Conservation (phyloP, 2,329 filamentous ascomycete species). For the Penicillium occitanis region DNA sequence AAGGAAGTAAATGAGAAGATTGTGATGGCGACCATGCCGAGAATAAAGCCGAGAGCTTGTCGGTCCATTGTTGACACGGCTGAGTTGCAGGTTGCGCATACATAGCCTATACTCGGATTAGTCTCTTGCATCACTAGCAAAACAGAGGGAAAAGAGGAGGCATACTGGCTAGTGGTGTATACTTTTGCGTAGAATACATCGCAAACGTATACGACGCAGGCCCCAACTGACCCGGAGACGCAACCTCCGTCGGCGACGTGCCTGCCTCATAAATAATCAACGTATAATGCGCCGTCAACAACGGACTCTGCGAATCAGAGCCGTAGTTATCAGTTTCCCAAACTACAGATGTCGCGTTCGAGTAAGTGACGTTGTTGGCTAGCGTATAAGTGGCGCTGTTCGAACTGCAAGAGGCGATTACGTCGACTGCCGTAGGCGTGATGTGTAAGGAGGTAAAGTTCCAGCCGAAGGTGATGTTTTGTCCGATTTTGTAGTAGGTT, state of each 20-base stretch:
- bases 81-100: conserved; percentile 57
- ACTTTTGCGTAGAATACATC: conserved; percentile 60
- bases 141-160: background rate
- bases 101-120: conserved; percentile 32
- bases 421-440: conserved; percentile 60
- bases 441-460: conserved; percentile 65
- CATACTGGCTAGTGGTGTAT: conserved; percentile 53
- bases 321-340: conserved; percentile 63
- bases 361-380: conserved; percentile 57
- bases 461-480: conserved; percentile 64
- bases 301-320: conserved; percentile 49
- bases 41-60: conserved; percentile 56
- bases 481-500: conserved; percentile 64
- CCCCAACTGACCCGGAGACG: conserved; percentile 57
- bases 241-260: conserved; percentile 52
- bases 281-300: conserved; percentile 63
- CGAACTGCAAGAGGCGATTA: conserved; percentile 60
- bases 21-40: conserved; percentile 58
- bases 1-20: conserved; percentile 59
- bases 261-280: conserved; percentile 62
- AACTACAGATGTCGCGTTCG: conserved; percentile 52
- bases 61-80: conserved; percentile 55
- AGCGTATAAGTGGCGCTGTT: conserved; percentile 64
- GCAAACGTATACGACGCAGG: conserved; percentile 58
- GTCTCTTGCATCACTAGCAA: background rate